phyloP scores from a whole-genome alignment of 1,284 basidiomycete species.

The Sporisorium iseilematis-ciliati region DNA sequence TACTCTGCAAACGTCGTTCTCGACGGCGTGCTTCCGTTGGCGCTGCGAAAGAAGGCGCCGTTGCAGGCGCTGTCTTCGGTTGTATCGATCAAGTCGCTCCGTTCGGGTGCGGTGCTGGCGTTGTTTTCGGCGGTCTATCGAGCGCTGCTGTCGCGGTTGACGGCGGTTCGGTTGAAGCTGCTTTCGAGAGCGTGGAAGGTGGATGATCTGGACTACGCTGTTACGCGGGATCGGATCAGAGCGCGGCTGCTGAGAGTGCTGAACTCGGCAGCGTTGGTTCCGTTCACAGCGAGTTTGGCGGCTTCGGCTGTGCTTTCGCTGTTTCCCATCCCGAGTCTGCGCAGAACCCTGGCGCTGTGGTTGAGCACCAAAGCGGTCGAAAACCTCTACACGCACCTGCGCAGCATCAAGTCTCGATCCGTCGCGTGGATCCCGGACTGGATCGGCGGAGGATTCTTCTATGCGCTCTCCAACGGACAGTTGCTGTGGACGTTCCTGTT shows the following conservation, averaged over 20 bases:
- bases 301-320: conserved; percentile 33
- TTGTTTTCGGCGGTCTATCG: conserved; percentile 58
- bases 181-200: conserved; percentile 20
- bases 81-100: conserved; percentile 38
- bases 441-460: conserved; percentile 55
- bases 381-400: conserved; percentile 36
- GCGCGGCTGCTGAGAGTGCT: conserved; percentile 36
- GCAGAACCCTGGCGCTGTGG: conserved; percentile 46
- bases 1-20: conserved; percentile 43
- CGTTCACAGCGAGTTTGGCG: conserved; percentile 35
- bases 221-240: conserved; percentile 39
- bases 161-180: conserved; percentile 28
- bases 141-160: conserved; percentile 32
- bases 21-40: conserved; percentile 45
- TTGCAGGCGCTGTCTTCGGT: conserved; percentile 33
- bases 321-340: conserved; percentile 37
- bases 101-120: conserved; percentile 38
- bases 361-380: conserved; percentile 49
- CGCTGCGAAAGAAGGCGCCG: conserved; percentile 48
- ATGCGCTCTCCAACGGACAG: conserved; percentile 62
- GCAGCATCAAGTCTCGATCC: conserved; percentile 20
- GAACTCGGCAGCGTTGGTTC: conserved; percentile 39
- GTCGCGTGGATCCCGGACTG: conserved; percentile 58
- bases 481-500: conserved; percentile 62
- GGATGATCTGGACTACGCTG: conserved; percentile 18